These are phyloP conservation scores for Adansonia grandidieri DNA, from an alignment of 441 rosid genomes.

Conservation along the genomic window DNA sequence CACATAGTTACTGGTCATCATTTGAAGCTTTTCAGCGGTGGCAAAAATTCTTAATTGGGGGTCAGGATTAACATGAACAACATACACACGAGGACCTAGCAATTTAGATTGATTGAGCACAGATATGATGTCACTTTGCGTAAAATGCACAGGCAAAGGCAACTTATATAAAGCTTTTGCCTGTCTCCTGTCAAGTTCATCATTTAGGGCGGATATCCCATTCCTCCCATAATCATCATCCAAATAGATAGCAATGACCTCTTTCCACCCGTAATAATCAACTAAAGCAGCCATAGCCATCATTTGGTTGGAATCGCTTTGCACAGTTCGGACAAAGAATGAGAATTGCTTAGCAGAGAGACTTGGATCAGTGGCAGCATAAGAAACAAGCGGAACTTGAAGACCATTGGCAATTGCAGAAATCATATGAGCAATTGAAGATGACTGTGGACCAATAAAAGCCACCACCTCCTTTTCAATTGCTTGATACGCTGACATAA, in stretches of 20 bases:
- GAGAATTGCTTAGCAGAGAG: constrained; percentile 89
- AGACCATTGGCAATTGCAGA: constrained; percentile 67
- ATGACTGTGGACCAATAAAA: constrained; percentile 81
- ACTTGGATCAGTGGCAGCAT: constrained; percentile 87
- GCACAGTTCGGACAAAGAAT: constrained; percentile 73
- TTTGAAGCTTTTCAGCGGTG: constrained; percentile 60
- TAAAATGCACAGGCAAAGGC: constrained; percentile 50
- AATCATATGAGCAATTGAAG: constrained; percentile 72
- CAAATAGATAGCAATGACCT: constrained; percentile 64
- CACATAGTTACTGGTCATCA: constrained; percentile 70
- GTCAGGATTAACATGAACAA: constrained; percentile 74
- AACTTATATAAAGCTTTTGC: constrained; percentile 59
- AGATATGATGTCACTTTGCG: constrained; percentile 40
- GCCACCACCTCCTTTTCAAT: constrained; percentile 69
- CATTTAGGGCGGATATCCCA: constrained; percentile 61
- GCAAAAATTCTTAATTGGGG: constrained; percentile 63
- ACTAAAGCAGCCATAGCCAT: constrained; percentile 75
- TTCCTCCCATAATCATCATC: constrained; percentile 88
- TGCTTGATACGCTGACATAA: constrained; percentile 65
- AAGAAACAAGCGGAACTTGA: constrained; percentile 77
- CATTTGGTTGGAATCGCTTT: constrained; percentile 77
- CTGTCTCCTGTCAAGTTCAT: constrained; percentile 59
- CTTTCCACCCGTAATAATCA: constrained; percentile 69
- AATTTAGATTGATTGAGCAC: constrained; percentile 54
- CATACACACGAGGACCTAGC: constrained; percentile 70